Conservation (phyloP, 495 filamentous ascomycete genomes). For the Penicillium coffeae region DNA sequence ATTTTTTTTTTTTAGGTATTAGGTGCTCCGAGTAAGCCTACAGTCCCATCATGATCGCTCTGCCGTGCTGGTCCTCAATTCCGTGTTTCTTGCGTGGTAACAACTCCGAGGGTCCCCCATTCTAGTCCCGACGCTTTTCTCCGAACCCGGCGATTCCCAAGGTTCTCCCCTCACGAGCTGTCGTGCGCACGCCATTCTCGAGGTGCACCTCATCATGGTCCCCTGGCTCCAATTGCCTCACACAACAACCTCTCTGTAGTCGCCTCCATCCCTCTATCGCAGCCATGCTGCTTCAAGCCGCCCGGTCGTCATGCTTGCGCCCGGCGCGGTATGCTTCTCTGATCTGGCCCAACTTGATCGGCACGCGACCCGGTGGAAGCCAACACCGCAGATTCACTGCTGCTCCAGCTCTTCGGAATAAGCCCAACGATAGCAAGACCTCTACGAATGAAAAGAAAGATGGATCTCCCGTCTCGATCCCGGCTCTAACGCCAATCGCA, state of each 20-base stretch:
- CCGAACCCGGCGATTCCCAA: conserved; percentile 39
- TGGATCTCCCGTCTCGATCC: conserved; percentile 5
- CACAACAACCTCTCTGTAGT: neutral
- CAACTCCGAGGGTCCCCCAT: neutral
- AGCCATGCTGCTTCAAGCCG: conserved; percentile 45
- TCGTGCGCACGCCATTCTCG: conserved; percentile 16
- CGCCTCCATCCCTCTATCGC: conserved; percentile 1
- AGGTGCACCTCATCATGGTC: conserved; percentile 25
- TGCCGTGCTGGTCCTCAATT: neutral
- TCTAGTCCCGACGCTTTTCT: conserved; percentile 23
- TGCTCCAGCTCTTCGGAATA: conserved; percentile 15
- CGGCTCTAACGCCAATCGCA: conserved; percentile 17
- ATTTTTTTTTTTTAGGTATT: neutral
- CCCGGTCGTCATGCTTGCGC: conserved; percentile 39
- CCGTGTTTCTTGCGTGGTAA: neutral
- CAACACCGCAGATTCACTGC: conserved; percentile 33
- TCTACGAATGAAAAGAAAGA: conserved; percentile 5
- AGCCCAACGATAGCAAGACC: conserved; percentile 15
- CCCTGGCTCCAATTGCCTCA: conserved; percentile 17
- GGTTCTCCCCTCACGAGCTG: conserved; percentile 19
- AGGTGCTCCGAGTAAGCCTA: neutral
- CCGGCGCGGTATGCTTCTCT: conserved; percentile 29
- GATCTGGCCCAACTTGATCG: conserved; percentile 26
- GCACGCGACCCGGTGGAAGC: conserved; percentile 19
- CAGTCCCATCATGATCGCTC: neutral